Conservation (phyloP, 257 asterid genomes). For the Thymus mandschuricus region DNA sequence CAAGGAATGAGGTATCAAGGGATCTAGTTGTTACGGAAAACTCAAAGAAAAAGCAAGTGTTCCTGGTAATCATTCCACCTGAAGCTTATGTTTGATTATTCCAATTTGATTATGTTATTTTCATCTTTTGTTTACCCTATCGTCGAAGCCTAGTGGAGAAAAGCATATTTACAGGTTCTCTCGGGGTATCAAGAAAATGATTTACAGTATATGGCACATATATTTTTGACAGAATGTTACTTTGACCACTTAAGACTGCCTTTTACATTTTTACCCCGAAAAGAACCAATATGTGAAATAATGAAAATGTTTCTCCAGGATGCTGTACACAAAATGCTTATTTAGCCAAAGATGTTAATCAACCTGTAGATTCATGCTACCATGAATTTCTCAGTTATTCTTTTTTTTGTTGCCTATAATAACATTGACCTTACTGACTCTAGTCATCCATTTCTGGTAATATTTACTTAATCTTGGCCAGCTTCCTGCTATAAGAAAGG, state of each 20-base stretch:
- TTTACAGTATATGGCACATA: conserved; percentile 19
- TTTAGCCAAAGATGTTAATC: conserved; percentile 24
- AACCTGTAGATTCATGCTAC: neutral
- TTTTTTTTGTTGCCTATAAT: conserved; percentile 2
- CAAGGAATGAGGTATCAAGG: conserved; percentile 97
- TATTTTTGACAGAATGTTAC: conserved; percentile 4
- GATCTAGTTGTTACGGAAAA: conserved; percentile 81
- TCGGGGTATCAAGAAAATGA: conserved; percentile 24
- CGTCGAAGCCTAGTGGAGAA: conserved; percentile 8
- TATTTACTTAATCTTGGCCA: neutral
- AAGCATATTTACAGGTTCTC: conserved; percentile 21
- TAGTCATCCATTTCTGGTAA: neutral
- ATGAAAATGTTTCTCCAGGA: neutral
- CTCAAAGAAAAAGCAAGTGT: conserved; percentile 91
- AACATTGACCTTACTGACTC: conserved; percentile 2
- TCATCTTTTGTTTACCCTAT: conserved; percentile 12
- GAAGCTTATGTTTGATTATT: conserved; percentile 32
- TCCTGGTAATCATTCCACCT: conserved; percentile 65
- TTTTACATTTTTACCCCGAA: neutral
- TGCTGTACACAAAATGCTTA: neutral
- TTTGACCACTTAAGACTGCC: neutral
- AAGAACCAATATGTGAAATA: conserved; percentile 19
- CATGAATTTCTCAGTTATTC: conserved; percentile 4
- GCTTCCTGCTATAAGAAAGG: neutral
- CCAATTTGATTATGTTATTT: conserved; percentile 20